Conservation (phyloP, 2,329 filamentous ascomycete species). For the Cladosporium sp. region DNA sequence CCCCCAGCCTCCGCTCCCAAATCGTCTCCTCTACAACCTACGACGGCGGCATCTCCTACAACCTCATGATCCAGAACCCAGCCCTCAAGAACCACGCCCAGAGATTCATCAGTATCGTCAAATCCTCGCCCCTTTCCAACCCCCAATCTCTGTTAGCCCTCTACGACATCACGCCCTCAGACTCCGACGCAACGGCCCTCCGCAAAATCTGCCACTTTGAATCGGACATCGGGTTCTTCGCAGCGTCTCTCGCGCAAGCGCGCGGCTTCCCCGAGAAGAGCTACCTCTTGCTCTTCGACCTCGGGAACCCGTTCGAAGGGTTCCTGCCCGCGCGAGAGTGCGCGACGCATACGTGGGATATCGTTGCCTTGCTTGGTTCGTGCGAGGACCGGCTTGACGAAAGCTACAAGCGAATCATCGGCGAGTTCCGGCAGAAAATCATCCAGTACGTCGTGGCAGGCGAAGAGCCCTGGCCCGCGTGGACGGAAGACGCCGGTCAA, state of each 20-base stretch:
- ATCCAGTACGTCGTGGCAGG: constrained; percentile 17
- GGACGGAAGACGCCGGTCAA: constrained; percentile 8
- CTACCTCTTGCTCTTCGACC: constrained; percentile 24
- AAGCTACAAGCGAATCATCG: constrained; percentile 4
- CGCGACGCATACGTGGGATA: constrained; percentile 26
- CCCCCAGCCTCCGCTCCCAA: constrained; percentile 19
- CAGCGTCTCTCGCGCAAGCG: constrained; percentile 20
- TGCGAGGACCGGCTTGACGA: constrained; percentile 19
- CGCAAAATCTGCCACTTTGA: constrained; percentile 26
- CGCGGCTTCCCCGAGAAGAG: constrained; percentile 15
- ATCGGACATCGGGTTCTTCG: constrained; percentile 25
- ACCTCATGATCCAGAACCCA: constrained; percentile 45
- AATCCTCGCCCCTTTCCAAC: not conserved
- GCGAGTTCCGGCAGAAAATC: constrained; percentile 16
- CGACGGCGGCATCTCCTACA: constrained; percentile 35
- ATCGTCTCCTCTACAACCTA: constrained; percentile 29
- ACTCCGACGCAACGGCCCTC: constrained; percentile 18
- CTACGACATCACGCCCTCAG: constrained; percentile 17
- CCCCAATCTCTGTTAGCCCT: constrained; percentile 16
- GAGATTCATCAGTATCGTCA: constrained; percentile 54
- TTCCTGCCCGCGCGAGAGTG: constrained; percentile 19
- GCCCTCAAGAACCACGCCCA: constrained; percentile 58
- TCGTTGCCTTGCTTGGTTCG: constrained; percentile 23
- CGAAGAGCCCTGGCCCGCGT: constrained; percentile 18
- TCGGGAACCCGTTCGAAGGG: constrained; percentile 24